Conservation (phyloP, 768 basidiomycete genomes). For the Termitomyces sp. region DNA sequence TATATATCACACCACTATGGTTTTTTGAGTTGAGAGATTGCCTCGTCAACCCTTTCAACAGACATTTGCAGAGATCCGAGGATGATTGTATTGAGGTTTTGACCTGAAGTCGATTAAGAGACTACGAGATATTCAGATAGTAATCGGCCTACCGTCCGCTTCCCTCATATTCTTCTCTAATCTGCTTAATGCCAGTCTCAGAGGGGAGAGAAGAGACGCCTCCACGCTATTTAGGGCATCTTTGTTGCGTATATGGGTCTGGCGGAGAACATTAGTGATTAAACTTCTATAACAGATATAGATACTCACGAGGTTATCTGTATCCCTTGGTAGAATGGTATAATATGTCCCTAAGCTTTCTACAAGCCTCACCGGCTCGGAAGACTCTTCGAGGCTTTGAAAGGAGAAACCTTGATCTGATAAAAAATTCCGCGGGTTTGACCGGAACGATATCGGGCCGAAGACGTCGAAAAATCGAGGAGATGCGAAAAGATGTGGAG, state of each 20-base stretch:
- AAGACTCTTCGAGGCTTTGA: slow-evolving; percentile 43
- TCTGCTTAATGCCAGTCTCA: slow-evolving; percentile 30
- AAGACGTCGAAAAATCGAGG: slow-evolving; percentile 50
- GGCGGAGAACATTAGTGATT: neutral
- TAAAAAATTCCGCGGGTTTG: slow-evolving; percentile 52
- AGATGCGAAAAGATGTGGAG: slow-evolving; percentile 47
- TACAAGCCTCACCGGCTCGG: slow-evolving; percentile 55
- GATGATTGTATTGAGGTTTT: slow-evolving; percentile 28
- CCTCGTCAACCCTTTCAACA: slow-evolving; percentile 43
- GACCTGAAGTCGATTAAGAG: slow-evolving; percentile 14
- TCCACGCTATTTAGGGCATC: slow-evolving; percentile 41
- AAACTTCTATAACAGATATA: neutral
- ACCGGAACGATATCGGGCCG: slow-evolving; percentile 53
- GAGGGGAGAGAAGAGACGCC: slow-evolving; percentile 36
- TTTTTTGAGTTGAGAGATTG: slow-evolving; percentile 11
- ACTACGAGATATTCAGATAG: neutral
- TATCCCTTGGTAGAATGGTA: slow-evolving; percentile 54
- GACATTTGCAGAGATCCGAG: slow-evolving; percentile 43
- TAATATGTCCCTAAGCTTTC: slow-evolving; percentile 70
- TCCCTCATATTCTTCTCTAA: slow-evolving; percentile 23
- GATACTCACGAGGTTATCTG: slow-evolving; percentile 41
- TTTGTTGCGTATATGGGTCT: slow-evolving; percentile 49
- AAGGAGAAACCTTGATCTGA: slow-evolving; percentile 22
- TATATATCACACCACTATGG: neutral
- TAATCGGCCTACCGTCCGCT: slow-evolving; percentile 19